Evolutionary conservation across 371 early-diverging fungal species (phyloP), one percentile per base, ranked within the genome.

Genomic region (Mucor lusitanicus): DNA sequence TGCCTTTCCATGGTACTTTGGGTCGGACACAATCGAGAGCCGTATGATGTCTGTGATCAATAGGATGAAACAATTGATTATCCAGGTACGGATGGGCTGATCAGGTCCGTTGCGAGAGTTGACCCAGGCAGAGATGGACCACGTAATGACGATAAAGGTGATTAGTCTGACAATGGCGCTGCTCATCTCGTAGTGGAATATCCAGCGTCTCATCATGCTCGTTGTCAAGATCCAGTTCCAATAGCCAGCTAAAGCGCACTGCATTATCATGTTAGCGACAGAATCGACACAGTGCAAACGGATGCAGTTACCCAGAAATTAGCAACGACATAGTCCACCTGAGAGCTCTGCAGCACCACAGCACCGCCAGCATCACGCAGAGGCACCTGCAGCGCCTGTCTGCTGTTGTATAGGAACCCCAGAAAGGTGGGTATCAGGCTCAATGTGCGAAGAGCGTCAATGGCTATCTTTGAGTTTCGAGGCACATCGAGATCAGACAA

Each of bases 201-300:
- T 74, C 89, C 89, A 88, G 30, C 87, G 82, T 50, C 84, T 75
- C 78, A 86, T 83, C 80, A 88, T 81, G 59, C 84, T 83, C 17
- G 82, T 87, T 6, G 87, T 85, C 28, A 88, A 62, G 59, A 85
- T 85, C 71, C 79, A 85, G 40, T 85, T 86, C 87, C 89, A 88
- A 56, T 85, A 81, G 46, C 87, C 87, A 8, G 85, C 85, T 25
- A 87, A 69, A 30, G 79, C 59, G 33, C 87, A 87, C 87, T 87
- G 55, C 12, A 58, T 12, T 15, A n/a, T 39, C 33, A 40, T 23
- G 3, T 37, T n/a, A 44, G 54, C 28, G 6, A 21, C 53, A 64
- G 72, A 67, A 4, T 19, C 23, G 12, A 35, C 6, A 35, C 12
- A 1, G 8, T 23, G 23, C 6, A 50, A 7, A 25, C 19, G 30